Percentiles rank a stretch among this genome's conserved stretches.
Evolutionary conservation across 371 early-diverging fungal genomes (phyloP).

Genomic region (Mortierella sp.): DNA sequence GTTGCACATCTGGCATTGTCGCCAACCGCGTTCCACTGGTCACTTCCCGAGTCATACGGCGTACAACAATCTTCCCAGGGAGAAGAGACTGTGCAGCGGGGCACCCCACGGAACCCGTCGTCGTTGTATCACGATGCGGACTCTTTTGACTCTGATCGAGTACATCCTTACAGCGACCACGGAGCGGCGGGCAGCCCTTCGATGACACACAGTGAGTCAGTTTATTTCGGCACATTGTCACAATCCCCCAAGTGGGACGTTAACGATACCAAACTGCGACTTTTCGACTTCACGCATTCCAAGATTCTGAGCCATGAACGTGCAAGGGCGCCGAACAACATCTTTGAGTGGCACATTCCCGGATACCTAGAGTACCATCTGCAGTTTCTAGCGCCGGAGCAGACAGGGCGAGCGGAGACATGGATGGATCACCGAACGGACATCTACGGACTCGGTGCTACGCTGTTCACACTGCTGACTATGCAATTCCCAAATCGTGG

Average conservation of each 20-base stretch:
- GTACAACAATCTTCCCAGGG: not conserved
- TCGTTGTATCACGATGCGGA: slow-evolving; percentile 35
- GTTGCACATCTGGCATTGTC: slow-evolving; percentile 46
- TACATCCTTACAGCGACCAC: not conserved
- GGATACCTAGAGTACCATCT: slow-evolving; percentile 51
- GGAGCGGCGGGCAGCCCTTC: not conserved
- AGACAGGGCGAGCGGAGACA: slow-evolving; percentile 71
- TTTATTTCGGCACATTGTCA: not conserved
- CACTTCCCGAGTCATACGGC: slow-evolving; percentile 14
- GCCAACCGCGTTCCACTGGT: slow-evolving; percentile 50
- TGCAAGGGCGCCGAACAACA: slow-evolving; percentile 53
- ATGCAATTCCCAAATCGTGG: slow-evolving; percentile 66
- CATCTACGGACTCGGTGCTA: slow-evolving; percentile 70
- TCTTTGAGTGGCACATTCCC: slow-evolving; percentile 53
- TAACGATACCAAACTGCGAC: slow-evolving; percentile 41
- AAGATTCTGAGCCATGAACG: slow-evolving; percentile 56
- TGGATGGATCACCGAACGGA: slow-evolving; percentile 76
- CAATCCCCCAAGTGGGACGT: slow-evolving; percentile 17
- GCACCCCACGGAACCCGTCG: slow-evolving; percentile 15
- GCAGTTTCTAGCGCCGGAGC: slow-evolving; percentile 67
- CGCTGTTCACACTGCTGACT: slow-evolving; percentile 64
- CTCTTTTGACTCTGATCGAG: not conserved
- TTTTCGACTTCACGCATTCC: slow-evolving; percentile 53
- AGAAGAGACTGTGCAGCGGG: not conserved
- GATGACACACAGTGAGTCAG: not conserved